Conservation (phyloP, 352 stramenopile genomes). For the Blastocystis hominis region DNA sequence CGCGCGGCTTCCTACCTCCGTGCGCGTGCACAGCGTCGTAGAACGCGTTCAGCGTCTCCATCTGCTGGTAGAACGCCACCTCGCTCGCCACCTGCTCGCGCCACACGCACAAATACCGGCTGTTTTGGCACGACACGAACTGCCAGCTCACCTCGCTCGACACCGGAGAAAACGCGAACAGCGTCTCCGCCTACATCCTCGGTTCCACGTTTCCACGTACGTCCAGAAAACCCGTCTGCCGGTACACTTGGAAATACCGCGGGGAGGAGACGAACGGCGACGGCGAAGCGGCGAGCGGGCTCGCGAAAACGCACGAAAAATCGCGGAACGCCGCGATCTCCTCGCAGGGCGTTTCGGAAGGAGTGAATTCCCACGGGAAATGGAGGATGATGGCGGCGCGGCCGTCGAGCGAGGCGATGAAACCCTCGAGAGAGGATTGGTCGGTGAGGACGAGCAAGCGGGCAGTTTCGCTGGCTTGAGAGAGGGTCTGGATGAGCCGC, state of each 20-base stretch:
- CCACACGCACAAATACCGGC: not conserved
- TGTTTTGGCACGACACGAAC: not conserved
- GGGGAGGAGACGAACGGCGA: not conserved
- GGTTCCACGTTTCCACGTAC: not conserved
- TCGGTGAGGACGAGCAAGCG: not conserved
- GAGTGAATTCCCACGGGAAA: not conserved
- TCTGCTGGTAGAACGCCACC: not conserved
- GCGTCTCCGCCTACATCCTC: not conserved
- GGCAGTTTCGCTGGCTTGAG: not conserved
- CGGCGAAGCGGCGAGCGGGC: not conserved
- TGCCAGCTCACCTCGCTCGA: not conserved
- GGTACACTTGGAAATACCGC: not conserved
- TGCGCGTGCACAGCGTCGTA: too few species aligned
- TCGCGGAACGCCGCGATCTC: not conserved
- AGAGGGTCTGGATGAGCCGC: not conserved
- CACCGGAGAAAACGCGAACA: not conserved
- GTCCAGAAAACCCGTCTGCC: not conserved
- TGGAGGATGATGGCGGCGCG: not conserved
- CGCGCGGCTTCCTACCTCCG: too few species aligned
- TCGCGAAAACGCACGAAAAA: not conserved
- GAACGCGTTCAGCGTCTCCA: not conserved
- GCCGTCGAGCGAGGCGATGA: not conserved
- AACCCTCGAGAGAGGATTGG: not conserved
- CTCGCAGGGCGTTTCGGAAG: not conserved
- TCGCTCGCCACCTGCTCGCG: not conserved